phyloP scores from a whole-genome alignment of 345 rosid species.

The Melaleuca quinquenervia region DNA sequence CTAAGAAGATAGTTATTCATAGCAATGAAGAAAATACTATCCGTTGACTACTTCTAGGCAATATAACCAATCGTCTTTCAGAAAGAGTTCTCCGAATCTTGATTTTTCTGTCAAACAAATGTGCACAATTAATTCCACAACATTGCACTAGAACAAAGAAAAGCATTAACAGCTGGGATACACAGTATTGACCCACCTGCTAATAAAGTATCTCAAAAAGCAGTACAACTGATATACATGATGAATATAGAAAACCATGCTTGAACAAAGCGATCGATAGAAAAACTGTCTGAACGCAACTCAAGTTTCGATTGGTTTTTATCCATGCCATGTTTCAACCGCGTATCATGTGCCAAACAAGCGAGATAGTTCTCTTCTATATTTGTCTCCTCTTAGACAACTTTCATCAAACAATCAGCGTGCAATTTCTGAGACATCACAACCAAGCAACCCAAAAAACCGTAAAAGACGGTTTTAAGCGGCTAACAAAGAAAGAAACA shows the following conservation, averaged over 20 bases:
- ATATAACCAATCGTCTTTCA: neutral
- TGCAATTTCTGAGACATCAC: neutral
- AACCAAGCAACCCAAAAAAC: neutral
- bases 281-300: neutral
- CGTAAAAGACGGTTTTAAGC: neutral
- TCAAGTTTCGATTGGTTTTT: neutral
- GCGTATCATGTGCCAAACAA: neutral
- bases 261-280: neutral
- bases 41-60: neutral
- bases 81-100: neutral
- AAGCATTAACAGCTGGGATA: neutral
- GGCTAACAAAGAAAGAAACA: neutral
- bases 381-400: neutral
- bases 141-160: neutral
- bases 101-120: accelerated
- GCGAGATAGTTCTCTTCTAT: neutral
- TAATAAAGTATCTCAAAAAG: neutral
- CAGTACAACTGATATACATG: neutral
- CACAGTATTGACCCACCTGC: neutral
- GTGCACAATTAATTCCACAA: neutral
- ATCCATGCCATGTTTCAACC: neutral
- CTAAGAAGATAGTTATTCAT: neutral
- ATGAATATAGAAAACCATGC: neutral
- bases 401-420: neutral
- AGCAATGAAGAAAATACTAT: neutral